A percentile compares a stretch with the other conserved stretches of the same genome.
Evolutionary conservation across 805 yeast genomes (phyloP).

Genomic region (Pichia sporocuriosa): DNA sequence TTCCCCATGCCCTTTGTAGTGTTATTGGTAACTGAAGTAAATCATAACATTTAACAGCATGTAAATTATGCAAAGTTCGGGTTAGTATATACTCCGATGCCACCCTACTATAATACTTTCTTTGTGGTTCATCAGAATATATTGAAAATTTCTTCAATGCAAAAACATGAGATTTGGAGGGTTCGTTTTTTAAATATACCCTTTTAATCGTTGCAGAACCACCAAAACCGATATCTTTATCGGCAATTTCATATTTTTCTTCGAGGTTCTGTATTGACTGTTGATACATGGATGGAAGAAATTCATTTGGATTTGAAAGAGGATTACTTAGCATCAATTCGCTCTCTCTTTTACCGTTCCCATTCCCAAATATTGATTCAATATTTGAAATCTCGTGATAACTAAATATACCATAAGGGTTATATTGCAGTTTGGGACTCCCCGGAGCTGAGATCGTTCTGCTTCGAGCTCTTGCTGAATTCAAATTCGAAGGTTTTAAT

Average conservation of each 20-base stretch:
- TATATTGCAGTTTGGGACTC: conserved; percentile 41
- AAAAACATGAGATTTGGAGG: conserved; percentile 34
- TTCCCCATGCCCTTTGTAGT: conserved; percentile 69
- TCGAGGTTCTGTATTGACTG: conserved; percentile 42
- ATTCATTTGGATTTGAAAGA: conserved; percentile 57
- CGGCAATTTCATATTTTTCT: conserved; percentile 47
- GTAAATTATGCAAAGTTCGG: conserved; percentile 45
- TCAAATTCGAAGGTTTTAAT: neutral
- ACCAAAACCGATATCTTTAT: conserved; percentile 53
- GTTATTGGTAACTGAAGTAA: conserved; percentile 53
- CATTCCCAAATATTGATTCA: conserved; percentile 23
- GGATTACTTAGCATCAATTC: conserved; percentile 51
- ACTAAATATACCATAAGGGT: conserved; percentile 53
- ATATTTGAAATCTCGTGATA: conserved; percentile 24
- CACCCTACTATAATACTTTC: conserved; percentile 59
- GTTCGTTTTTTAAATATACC: conserved; percentile 28
- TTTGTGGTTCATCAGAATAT: conserved; percentile 38
- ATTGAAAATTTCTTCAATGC: conserved; percentile 63
- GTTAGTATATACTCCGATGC: conserved; percentile 59
- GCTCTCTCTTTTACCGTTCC: conserved; percentile 24
- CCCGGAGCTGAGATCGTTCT: neutral
- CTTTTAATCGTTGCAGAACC: conserved; percentile 64
- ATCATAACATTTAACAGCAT: conserved; percentile 50
- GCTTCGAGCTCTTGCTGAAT: neutral
- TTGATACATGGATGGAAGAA: conserved; percentile 46